Evolutionary conservation across 2,329 filamentous ascomycete genomes (phyloP).

Genomic region (Ilyonectria mors-panacis): DNA sequence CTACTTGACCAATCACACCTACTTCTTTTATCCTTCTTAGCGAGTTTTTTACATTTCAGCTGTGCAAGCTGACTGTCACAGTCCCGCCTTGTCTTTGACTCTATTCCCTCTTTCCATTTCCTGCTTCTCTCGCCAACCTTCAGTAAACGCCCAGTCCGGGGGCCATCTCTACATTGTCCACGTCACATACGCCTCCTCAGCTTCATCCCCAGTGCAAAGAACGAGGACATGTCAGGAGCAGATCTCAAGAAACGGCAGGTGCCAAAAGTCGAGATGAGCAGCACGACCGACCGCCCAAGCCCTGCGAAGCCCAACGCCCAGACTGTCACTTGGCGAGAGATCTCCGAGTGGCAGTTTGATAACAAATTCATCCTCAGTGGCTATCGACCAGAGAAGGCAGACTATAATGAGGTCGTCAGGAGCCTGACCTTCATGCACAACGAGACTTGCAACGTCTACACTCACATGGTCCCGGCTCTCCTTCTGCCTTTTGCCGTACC

Average conservation of each 20-base stretch:
- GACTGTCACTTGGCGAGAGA: constrained; percentile 1
- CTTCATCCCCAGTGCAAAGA: not conserved
- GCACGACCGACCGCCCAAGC: constrained; percentile 1
- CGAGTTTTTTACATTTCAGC: too few species aligned
- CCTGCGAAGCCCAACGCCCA: not conserved
- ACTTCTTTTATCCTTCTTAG: too few species aligned
- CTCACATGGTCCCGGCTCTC: constrained; percentile 31
- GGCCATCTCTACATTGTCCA: not conserved
- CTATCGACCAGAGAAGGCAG: constrained; percentile 30
- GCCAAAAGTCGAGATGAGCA: constrained; percentile 7
- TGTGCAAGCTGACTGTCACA: too few species aligned
- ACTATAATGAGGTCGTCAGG: constrained; percentile 24
- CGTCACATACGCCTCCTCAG: not conserved
- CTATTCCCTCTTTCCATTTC: not conserved
- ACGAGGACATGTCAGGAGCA: constrained; percentile 10
- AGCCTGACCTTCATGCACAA: constrained; percentile 34
- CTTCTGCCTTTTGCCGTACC: constrained; percentile 25
- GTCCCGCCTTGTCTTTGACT: too few species aligned
- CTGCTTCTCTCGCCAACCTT: constrained; percentile 1
- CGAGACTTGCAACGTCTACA: constrained; percentile 35
- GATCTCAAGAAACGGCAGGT: constrained; percentile 11
- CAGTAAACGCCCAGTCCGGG: not conserved
- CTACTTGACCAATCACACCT: too few species aligned
- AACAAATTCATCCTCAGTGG: constrained; percentile 27
- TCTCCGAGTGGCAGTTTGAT: constrained; percentile 24